Evolutionary conservation across 148 eudicot genomes (phyloP), one percentile per base, ranked within the genome.

Genomic region (Arbutus unedo): DNA sequence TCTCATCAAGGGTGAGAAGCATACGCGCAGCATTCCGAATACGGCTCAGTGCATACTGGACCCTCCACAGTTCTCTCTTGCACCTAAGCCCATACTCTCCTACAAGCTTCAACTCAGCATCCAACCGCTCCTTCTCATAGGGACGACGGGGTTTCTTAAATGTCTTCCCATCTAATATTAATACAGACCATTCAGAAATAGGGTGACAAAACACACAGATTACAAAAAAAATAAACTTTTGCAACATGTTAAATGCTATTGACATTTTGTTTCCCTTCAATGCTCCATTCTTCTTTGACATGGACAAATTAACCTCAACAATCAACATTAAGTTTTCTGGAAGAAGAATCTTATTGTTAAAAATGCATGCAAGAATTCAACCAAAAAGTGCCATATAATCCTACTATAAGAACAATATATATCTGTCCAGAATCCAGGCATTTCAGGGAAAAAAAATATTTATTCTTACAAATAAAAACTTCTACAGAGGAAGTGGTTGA

Each of bases 111-210:
- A 86, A 75, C 74, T 86, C 88, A 77, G 88, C 84, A 81, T 86
- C 88, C 84, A 86, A 83, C 13, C 88, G 82, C 68, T 86, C 88
- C 86, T 86, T 86, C 86, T 86, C 88, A 43, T 86, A 86, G 3
- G 88, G 88, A 78, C 88, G 88, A 45, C 88, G 86, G 55, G 88
- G 88, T 81, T 86, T 86, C 88, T 86, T 86, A 45, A 86, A 86
- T 8, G 88, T 86, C 84, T 86, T 86, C 23, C 88, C 88, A 81
- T 86, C 88, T 86, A 18, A 51, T 19, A 81, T 48, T 41, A 5
- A 43, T 8, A 5, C 31, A 49, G 18, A 71, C 6, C 1, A 78
- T 2, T 53, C 6, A 18, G 19, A 23, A 31, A 56, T 44, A 8
- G 38, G 38, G 1, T 31, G 38, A 31, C 1, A 1, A 31, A 31